Conservation (phyloP, 1,284 basidiomycete species). For the Coniferiporia sulphurascens region DNA sequence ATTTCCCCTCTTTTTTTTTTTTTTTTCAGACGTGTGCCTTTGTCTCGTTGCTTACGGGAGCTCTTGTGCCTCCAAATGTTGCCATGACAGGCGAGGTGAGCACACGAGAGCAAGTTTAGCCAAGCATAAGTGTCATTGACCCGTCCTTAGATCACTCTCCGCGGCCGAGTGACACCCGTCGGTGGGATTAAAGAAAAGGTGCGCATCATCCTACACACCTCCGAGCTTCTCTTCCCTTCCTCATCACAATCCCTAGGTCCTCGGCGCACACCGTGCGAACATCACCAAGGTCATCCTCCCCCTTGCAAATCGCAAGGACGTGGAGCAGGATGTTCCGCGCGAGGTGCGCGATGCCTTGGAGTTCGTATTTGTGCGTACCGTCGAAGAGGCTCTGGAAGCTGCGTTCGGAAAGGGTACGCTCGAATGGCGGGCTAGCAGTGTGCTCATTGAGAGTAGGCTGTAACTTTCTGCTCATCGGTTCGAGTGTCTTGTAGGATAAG, state of each 20-base stretch:
- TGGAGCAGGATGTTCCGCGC: conserved; percentile 75
- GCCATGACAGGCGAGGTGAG: conserved; percentile 82
- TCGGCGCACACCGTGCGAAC: conserved; percentile 81
- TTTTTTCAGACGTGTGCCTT: conserved; percentile 68
- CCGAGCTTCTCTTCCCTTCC: neutral
- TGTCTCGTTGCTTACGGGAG: conserved; percentile 76
- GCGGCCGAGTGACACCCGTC: conserved; percentile 75
- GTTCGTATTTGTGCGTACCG: conserved; percentile 74
- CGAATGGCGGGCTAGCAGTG: conserved; percentile 36
- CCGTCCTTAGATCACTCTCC: conserved; percentile 58
- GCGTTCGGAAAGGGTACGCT: conserved; percentile 69
- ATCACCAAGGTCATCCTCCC: conserved; percentile 81
- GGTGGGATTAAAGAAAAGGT: conserved; percentile 82
- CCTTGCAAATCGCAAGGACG: conserved; percentile 78
- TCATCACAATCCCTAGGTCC: conserved; percentile 38
- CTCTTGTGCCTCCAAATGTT: conserved; percentile 60
- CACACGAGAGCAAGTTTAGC: neutral
- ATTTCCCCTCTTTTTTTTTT: neutral
- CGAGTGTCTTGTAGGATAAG: neutral
- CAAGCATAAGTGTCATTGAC: neutral
- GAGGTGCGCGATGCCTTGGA: conserved; percentile 71
- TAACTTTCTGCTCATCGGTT: neutral
- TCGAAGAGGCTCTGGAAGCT: conserved; percentile 75
- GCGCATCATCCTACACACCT: conserved; percentile 1
- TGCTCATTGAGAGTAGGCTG: conserved; percentile 14